phyloP scores from a whole-genome alignment of 441 rosid species.

The Pelargonium fulgidum region DNA sequence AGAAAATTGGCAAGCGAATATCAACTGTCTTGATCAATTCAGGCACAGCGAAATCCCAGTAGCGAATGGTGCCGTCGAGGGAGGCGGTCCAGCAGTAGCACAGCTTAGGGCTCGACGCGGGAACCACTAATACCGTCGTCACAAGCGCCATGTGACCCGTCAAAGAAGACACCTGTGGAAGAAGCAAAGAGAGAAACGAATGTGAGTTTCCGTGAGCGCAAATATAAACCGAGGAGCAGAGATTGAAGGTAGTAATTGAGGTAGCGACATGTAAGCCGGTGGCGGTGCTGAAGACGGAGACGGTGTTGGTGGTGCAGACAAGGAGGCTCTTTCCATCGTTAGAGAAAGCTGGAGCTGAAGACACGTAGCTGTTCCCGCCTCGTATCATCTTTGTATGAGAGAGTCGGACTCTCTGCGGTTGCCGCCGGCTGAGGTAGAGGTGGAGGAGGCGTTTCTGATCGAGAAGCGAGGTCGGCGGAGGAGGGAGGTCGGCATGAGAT shows the following conservation, averaged over 20 bases:
- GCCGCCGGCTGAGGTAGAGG: neutral
- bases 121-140: slow-evolving; percentile 65
- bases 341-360: slow-evolving; percentile 82
- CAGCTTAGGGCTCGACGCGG: slow-evolving; percentile 46
- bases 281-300: slow-evolving; percentile 75
- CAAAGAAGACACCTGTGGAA: slow-evolving; percentile 46
- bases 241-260: neutral
- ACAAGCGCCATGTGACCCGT: slow-evolving; percentile 79
- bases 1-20: slow-evolving; percentile 51
- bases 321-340: slow-evolving; percentile 85
- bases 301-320: slow-evolving; percentile 66
- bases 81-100: slow-evolving; percentile 93
- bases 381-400: slow-evolving; percentile 41
- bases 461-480: too few relatives aligned
- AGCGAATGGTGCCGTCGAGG: slow-evolving; percentile 76
- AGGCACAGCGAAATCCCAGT: slow-evolving; percentile 84
- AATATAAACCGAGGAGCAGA: neutral
- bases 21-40: slow-evolving; percentile 66
- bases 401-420: neutral
- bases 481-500: too few relatives aligned
- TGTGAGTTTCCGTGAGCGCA: neutral
- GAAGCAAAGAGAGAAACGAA: neutral
- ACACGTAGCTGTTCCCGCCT: slow-evolving; percentile 70
- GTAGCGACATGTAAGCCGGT: slow-evolving; percentile 69
- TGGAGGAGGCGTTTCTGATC: too few relatives aligned